Evolutionary conservation across 2,329 filamentous ascomycete species (phyloP).

Genomic region (Rutstroemia sp.): DNA sequence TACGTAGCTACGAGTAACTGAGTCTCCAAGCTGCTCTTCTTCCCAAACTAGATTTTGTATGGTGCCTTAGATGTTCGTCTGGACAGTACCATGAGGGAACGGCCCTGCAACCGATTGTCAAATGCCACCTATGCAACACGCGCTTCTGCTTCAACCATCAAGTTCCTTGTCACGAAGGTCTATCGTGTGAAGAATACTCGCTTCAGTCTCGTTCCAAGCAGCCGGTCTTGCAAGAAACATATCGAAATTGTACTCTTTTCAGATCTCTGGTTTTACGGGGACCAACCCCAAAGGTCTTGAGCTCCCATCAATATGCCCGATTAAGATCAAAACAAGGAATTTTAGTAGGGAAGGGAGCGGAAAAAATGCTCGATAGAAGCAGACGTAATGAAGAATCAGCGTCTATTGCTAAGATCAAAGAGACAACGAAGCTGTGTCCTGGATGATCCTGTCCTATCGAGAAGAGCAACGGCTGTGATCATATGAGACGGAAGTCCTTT

Average conservation of each 20-base stretch:
- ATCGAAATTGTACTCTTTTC: not conserved
- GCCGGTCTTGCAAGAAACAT: not conserved
- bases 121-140: not conserved
- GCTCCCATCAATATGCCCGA: too few relatives aligned
- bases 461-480: not conserved
- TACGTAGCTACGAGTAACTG: not conserved
- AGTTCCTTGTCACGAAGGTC: not conserved
- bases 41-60: not conserved
- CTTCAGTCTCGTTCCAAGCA: not conserved
- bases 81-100: not conserved
- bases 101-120: not conserved
- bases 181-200: not conserved
- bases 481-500: not conserved
- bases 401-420: not conserved
- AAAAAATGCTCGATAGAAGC: not conserved
- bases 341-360: not conserved
- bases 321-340: not conserved
- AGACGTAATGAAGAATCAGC: not conserved
- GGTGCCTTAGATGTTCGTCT: not conserved
- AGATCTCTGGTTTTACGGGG: not conserved
- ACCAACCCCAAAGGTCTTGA: not conserved
- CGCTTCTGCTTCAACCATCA: not conserved
- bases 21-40: not conserved
- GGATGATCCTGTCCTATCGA: not conserved
- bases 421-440: not conserved